phyloP scores from a whole-genome alignment of 208 protist species.

The Trypanosoma cruzi region DNA sequence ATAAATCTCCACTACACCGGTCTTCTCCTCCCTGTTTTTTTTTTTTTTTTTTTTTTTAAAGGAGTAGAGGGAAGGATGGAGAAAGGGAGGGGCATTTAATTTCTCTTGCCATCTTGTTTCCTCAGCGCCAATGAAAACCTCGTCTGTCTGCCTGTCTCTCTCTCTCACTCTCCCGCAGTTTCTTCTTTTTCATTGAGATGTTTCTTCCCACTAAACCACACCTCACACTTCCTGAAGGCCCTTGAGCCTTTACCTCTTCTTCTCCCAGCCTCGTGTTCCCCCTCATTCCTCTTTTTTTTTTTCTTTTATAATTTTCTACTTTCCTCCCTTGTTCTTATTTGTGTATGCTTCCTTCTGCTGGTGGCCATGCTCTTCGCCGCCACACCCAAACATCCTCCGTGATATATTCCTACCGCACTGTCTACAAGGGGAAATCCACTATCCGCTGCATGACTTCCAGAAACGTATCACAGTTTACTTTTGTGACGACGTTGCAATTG shows the following conservation, averaged over 20 bases:
- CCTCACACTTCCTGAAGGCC: not conserved
- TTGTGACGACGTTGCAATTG: slow-evolving; percentile 70
- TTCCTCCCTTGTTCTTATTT: not conserved
- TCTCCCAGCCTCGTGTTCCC: not conserved
- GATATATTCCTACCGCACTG: not conserved
- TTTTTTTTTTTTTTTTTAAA: too few relatives aligned
- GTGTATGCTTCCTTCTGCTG: not conserved
- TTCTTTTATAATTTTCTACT: too few relatives aligned
- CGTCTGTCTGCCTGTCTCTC: too few relatives aligned
- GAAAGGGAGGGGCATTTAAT: too few relatives aligned
- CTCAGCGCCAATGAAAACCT: too few relatives aligned
- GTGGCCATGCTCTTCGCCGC: too few relatives aligned
- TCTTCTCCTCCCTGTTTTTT: too few relatives aligned
- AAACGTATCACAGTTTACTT: slow-evolving; percentile 39
- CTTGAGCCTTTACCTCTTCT: not conserved
- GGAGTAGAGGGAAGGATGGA: too few relatives aligned
- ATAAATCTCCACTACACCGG: too few relatives aligned
- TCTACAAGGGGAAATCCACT: slow-evolving; percentile 32
- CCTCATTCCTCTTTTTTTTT: not conserved
- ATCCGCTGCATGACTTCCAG: slow-evolving; percentile 53
- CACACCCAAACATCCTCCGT: not conserved
- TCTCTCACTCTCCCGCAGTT: too few relatives aligned
- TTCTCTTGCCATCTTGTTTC: too few relatives aligned
- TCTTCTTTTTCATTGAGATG: not conserved
- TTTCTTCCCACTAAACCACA: not conserved